phyloP scores from a whole-genome alignment of 1,284 basidiomycete species.

The Ceratobasidium sp. region DNA sequence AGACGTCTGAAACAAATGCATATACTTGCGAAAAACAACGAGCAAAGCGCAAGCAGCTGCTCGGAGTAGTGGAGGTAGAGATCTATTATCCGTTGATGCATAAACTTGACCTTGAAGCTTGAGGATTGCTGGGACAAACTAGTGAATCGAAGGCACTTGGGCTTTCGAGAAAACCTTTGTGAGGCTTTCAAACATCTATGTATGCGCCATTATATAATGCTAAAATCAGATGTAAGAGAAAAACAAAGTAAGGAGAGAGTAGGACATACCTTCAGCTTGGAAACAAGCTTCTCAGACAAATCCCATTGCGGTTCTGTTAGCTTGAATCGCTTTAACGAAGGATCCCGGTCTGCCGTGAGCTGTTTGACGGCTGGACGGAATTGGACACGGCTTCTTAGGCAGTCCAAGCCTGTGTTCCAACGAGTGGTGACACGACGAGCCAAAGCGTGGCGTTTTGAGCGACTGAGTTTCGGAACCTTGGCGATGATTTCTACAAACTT shows the following conservation, averaged over 20 bases:
- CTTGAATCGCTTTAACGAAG: neutral
- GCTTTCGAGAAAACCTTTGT: neutral
- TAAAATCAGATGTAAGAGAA: no score
- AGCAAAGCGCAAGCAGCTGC: neutral
- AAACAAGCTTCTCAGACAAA: neutral
- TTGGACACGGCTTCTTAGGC: slow-evolving; percentile 9
- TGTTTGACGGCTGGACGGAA: neutral
- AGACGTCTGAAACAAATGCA: neutral
- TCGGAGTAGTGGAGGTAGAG: neutral
- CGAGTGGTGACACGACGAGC: slow-evolving; percentile 4
- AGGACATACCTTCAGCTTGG: slow-evolving; percentile 4
- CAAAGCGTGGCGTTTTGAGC: slow-evolving; percentile 2
- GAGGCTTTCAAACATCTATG: no score
- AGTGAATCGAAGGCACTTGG: neutral
- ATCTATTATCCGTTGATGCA: no score
- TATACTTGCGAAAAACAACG: slow-evolving; percentile 9
- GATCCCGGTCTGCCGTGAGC: neutral
- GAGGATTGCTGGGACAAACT: slow-evolving; percentile 5
- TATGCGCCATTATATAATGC: no score
- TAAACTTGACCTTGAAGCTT: neutral
- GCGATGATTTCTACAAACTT: neutral
- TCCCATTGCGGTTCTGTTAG: slow-evolving; percentile 10
- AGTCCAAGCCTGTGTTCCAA: slow-evolving; percentile 23
- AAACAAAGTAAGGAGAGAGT: neutral
- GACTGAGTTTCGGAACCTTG: neutral